These are phyloP conservation scores for Psilocybe cyanescens DNA, from an alignment of 768 basidiomycete genomes.

Conservation along the genomic window DNA sequence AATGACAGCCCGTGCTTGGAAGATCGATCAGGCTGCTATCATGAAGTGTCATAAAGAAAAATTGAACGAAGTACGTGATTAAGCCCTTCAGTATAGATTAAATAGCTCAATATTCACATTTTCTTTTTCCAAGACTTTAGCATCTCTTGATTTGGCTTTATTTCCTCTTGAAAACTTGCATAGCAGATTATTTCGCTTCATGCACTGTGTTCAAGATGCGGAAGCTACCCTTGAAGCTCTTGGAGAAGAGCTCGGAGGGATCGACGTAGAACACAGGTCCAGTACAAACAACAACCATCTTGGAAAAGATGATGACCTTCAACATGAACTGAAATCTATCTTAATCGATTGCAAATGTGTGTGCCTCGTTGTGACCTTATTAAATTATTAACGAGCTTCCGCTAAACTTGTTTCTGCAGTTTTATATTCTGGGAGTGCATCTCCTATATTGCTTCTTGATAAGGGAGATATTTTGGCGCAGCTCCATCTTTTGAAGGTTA, in stretches of 20 bases:
- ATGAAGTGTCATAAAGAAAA: constrained; percentile 13
- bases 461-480: constrained; percentile 23
- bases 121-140: constrained; percentile 8
- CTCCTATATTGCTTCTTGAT: constrained; percentile 15
- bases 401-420: background rate
- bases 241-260: constrained; percentile 26
- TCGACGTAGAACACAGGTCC: background rate
- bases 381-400: no score
- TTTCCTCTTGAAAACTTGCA: constrained; percentile 21
- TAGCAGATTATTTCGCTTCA: constrained; percentile 6
- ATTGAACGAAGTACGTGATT: constrained; percentile 13
- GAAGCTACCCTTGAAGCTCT: constrained; percentile 25
- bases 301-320: constrained; percentile 9
- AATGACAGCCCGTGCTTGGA: constrained; percentile 20
- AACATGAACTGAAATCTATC: constrained; percentile 11
- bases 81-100: background rate
- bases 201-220: constrained; percentile 18
- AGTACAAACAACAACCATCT: background rate
- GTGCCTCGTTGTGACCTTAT: background rate
- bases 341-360: constrained; percentile 19
- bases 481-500: constrained; percentile 12
- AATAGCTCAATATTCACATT: background rate
- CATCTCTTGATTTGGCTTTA: constrained; percentile 8
- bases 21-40: constrained; percentile 20
- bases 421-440: constrained; percentile 8